A percentile compares a stretch with the other conserved stretches of the same genome.
These are phyloP conservation scores for Trichosporon asahii DNA, from an alignment of 1,284 basidiomycete genomes.

Conservation along the genomic window DNA sequence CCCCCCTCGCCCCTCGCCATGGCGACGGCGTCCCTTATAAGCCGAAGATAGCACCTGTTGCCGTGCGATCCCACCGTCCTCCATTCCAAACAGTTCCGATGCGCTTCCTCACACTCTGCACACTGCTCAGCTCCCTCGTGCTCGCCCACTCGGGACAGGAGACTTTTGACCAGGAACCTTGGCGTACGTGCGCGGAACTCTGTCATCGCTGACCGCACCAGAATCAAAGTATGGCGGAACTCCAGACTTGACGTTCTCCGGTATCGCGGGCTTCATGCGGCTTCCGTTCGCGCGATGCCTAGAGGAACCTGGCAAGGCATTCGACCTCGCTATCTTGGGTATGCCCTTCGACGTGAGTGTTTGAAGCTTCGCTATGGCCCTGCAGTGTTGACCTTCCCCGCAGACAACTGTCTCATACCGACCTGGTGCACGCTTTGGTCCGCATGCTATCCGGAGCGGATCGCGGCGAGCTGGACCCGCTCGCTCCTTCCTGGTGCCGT, in stretches of 20 bases:
- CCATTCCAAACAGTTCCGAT: background rate
- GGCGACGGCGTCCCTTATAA: background rate
- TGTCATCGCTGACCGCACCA: background rate
- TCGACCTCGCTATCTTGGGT: conserved; percentile 49
- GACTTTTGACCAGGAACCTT: conserved; percentile 15
- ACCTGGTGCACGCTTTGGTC: conserved; percentile 49
- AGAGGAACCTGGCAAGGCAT: conserved; percentile 48
- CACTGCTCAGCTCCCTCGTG: background rate
- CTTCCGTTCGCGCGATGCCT: conserved; percentile 45
- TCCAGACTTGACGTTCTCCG: conserved; percentile 46
- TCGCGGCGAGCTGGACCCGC: conserved; percentile 19
- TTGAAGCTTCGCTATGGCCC: background rate
- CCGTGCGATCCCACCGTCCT: background rate
- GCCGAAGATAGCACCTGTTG: background rate
- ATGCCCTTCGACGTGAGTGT: conserved; percentile 47
- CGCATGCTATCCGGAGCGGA: conserved; percentile 40
- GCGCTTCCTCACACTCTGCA: conserved; percentile 1
- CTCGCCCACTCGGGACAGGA: background rate
- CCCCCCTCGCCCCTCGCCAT: background rate
- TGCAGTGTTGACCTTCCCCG: background rate
- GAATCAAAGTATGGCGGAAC: conserved; percentile 37
- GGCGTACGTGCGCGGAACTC: conserved; percentile 12
- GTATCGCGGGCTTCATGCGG: conserved; percentile 48
- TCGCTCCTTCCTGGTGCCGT: conserved; percentile 20
- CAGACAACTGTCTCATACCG: conserved; percentile 27